Percentiles rank a stretch among this genome's conserved stretches.
These are phyloP conservation scores for Arxiozyma heterogenica DNA, from an alignment of 1,139 yeast species.

Conservation along the genomic window DNA sequence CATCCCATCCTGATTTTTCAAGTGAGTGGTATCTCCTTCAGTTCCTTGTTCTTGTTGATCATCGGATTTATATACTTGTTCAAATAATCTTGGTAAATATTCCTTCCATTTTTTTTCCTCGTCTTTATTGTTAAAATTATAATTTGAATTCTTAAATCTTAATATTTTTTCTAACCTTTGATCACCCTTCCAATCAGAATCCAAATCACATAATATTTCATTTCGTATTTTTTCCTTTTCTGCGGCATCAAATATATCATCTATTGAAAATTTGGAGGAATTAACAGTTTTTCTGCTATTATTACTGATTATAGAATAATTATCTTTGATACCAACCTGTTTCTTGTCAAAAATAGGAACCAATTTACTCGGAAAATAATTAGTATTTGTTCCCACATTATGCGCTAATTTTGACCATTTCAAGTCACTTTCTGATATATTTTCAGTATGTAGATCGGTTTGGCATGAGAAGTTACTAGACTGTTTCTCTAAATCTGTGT, in stretches of 20 bases:
- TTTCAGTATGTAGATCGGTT: neutral
- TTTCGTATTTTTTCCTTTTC: conserved; percentile 20
- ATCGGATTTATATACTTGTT: conserved; percentile 19
- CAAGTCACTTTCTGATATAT: neutral
- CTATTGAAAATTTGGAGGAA: neutral
- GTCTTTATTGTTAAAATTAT: conserved; percentile 23
- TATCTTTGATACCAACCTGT: neutral
- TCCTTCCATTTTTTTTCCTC: conserved; percentile 28
- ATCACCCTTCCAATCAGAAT: conserved; percentile 63
- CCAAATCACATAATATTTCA: conserved; percentile 30
- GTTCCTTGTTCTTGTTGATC: neutral
- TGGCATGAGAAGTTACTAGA: neutral
- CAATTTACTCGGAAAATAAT: conserved; percentile 1
- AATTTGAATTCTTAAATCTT: conserved; percentile 19
- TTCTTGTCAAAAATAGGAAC: neutral
- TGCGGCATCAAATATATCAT: conserved; percentile 8
- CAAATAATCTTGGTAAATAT: conserved; percentile 23
- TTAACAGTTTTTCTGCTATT: neutral
- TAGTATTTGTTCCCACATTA: conserved; percentile 2
- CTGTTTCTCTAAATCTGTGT: conserved; percentile 7
- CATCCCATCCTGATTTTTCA: conserved; percentile 2
- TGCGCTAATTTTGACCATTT: conserved; percentile 2
- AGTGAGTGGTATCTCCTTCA: neutral
- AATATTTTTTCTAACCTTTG: conserved; percentile 49
- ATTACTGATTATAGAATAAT: neutral